Evolutionary conservation across 1,284 basidiomycete genomes (phyloP), one percentile per base, ranked within the genome.

Genomic region (Rhodotorula glutinis): DNA sequence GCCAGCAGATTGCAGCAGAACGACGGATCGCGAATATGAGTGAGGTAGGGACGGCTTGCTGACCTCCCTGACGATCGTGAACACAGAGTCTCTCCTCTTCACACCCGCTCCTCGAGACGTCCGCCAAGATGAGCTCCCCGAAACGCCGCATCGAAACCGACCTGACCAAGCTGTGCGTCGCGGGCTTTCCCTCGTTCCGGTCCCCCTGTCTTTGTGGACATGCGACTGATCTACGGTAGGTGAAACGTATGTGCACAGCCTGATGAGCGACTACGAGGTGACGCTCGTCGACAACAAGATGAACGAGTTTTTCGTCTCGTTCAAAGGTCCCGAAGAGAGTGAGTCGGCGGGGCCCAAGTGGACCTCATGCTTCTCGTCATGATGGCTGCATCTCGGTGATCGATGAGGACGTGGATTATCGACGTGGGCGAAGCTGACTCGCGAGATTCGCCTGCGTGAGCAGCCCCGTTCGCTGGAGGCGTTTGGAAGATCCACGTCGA

Each of bases 401-500:
- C 2, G 33, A 38, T 19, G 25, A 2, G 14, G 25, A 1, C 14
- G 27, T 2, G n/a, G n/a, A n/a, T n/a, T n/a, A n/a, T n/a, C n/a
- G n/a, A 41, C 10, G 47, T 25, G 51, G 21, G 11, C 4, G 13
- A 23, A 17, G 16, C 25, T 51, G 49, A 51, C 49, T n/a, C n/a
- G n/a, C 17, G 53, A n/a, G 7, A 54, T n/a, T 43, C 19, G 13
- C 19, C 19, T 17, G 46, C 33, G 17, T 27, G 11, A 13, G 43
- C 77, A 98, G 95, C 95, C 53, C 95, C 94, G 1, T 98, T 98
- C 77, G 87, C 89, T 33, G 90, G 91, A 57, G 95, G 96, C 53
- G 90, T 94, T 54, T 98, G 95, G 95, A 97, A 95, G 85, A 94
- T 98, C 69, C 96, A 98, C 76, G 96, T 98, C 67, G 96, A 98